Evolutionary conservation across 768 basidiomycete genomes (phyloP).

Genomic region (Hirschioporus abietinus): DNA sequence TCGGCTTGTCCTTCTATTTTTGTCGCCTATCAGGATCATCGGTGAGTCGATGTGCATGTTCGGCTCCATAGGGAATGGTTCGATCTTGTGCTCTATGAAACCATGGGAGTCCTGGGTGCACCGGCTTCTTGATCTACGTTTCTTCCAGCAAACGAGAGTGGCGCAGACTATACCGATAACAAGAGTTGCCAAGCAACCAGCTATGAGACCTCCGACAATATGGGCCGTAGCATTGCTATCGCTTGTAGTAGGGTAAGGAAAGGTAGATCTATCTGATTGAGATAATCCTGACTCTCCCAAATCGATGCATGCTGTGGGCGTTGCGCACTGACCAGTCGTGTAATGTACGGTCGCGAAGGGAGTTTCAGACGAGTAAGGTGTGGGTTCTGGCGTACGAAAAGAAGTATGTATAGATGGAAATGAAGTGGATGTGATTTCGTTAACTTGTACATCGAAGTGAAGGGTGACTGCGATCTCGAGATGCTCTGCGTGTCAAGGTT

Average conservation of each 20-base stretch:
- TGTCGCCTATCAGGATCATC: too few species aligned
- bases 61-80: background rate
- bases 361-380: background rate
- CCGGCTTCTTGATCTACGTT: background rate
- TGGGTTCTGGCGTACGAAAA: background rate
- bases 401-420: background rate
- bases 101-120: background rate
- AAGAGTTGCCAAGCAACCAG: too few species aligned
- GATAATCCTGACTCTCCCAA: background rate
- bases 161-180: too few species aligned
- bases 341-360: background rate
- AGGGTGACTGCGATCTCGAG: background rate
- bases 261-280: background rate
- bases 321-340: background rate
- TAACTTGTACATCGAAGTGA: background rate
- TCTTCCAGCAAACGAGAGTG: background rate
- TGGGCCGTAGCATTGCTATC: too few species aligned
- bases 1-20: too few species aligned
- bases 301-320: background rate
- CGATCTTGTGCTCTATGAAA: background rate
- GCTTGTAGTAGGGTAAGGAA: too few species aligned
- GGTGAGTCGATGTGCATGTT: background rate
- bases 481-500: background rate
- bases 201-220: too few species aligned
- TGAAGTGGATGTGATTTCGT: background rate